Conservation (phyloP, 768 basidiomycete species). For the Ramaria rubella region DNA sequence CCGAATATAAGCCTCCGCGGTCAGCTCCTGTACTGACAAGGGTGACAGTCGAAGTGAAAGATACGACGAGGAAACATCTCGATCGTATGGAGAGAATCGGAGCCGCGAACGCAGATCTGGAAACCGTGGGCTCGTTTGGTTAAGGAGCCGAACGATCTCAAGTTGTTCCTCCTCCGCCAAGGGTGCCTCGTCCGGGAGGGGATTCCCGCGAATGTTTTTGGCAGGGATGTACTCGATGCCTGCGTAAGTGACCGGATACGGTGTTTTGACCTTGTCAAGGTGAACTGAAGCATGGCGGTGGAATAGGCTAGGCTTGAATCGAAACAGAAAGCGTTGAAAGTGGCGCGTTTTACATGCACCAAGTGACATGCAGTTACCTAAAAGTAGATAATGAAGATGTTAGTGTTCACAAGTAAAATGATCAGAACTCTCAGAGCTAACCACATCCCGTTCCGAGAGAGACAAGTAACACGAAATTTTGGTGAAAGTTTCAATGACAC, state of each 20-base stretch:
- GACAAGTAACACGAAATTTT: neutral
- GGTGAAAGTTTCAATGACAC: neutral
- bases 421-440: neutral
- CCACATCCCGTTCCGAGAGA: constrained; percentile 3
- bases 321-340: neutral
- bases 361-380: constrained; percentile 11
- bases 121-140: too few species aligned
- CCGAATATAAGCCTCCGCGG: neutral
- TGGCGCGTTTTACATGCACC: constrained; percentile 8
- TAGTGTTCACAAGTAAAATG: neutral
- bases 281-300: neutral
- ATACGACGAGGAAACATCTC: neutral
- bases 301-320: neutral
- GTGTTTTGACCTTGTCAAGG: neutral
- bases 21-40: neutral
- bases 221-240: neutral
- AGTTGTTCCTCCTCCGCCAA: neutral
- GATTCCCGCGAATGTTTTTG: neutral
- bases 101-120: neutral
- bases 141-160: neutral
- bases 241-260: neutral
- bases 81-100: neutral
- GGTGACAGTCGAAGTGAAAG: neutral
- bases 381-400: neutral
- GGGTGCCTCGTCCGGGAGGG: neutral